Conservation (phyloP, 1,284 basidiomycete species). For the Irpex lacteus region DNA sequence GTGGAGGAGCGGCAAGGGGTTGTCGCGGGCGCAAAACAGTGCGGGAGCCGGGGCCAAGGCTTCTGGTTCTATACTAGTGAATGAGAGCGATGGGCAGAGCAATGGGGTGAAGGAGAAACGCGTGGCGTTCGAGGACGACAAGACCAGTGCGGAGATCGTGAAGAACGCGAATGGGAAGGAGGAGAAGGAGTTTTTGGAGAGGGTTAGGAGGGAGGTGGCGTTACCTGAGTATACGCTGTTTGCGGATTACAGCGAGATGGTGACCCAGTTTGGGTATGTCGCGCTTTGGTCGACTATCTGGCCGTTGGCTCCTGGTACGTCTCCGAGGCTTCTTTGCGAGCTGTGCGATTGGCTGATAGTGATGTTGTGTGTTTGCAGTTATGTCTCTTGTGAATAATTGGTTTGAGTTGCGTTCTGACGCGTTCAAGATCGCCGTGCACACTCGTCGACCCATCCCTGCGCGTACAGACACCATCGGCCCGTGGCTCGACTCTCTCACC, state of each 20-base stretch:
- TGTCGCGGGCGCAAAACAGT: constrained; percentile 27
- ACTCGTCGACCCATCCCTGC: constrained; percentile 81
- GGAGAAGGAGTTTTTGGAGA: constrained; percentile 74
- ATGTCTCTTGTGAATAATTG: constrained; percentile 86
- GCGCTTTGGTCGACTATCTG: constrained; percentile 92
- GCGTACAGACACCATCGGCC: constrained; percentile 88
- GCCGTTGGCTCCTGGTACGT: constrained; percentile 84
- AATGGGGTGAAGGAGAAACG: constrained; percentile 51
- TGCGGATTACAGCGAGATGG: constrained; percentile 93
- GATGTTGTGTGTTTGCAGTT: constrained; percentile 31
- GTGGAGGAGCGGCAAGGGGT: constrained; percentile 33
- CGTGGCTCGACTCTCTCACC: constrained; percentile 90
- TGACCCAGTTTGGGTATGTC: constrained; percentile 92
- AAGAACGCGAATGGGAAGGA: constrained; percentile 48
- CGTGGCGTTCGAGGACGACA: constrained; percentile 72
- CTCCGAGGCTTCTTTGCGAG: constrained; percentile 20
- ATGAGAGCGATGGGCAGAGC: constrained; percentile 13
- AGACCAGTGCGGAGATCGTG: constrained; percentile 18
- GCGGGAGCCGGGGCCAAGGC: not conserved
- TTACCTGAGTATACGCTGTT: constrained; percentile 83
- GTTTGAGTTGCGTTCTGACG: constrained; percentile 90
- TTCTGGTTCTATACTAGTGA: not conserved
- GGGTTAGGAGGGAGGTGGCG: constrained; percentile 74
- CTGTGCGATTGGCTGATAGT: not conserved
- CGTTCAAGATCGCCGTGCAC: constrained; percentile 92